Evolutionary conservation across 768 basidiomycete species (phyloP), one percentile per base, ranked within the genome.

Genomic region (Symmetrospora coprosmae): DNA sequence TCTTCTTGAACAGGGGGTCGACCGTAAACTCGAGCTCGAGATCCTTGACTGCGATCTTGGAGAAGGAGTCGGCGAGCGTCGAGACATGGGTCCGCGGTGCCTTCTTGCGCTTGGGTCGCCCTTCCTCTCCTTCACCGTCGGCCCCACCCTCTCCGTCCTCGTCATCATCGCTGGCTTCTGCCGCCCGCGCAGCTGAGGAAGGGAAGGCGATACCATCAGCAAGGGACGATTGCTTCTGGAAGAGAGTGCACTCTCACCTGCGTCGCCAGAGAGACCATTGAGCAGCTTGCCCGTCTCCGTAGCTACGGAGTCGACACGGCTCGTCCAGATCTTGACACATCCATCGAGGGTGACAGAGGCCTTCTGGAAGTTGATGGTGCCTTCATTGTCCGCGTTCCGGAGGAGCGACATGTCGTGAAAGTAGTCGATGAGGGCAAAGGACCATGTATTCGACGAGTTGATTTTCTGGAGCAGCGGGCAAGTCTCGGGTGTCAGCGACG

Each of bases 251-350:
- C 14, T 7, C 69, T 77, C 78, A 49, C 78, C 76, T 17, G 82
- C 83, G 60, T 80, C 81, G 37, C 78, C 80, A 1, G 81, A 79
- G 25, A 99, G 80, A 69, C 96, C 96, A 67, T 83, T 87, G 59
- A 96, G 77, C 13, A 99, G 78, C 71, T 94, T 96, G 27, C 89
- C 89, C 0, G 91, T 96, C 72, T 97, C 94, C 0, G 88, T 92
- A 23, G 87, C 88, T 34, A 97, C 90, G 63, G 85, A 87, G 72
- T 99, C 94, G 38, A 99, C 92, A 45, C 94, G 84, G 66, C 85
- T 88, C 6, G 91, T 97, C 90, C 91, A 99, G 64, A 99, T 96
- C 75, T 97, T 99, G 72, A 99, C 89, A 72, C 94, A 99, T 9
- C 92, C 94, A 62, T 99, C 94, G 21, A 99, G 80, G 0, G 94